phyloP scores from a whole-genome alignment of 352 stramenopile species.

The Phytophthora pistaciae region DNA sequence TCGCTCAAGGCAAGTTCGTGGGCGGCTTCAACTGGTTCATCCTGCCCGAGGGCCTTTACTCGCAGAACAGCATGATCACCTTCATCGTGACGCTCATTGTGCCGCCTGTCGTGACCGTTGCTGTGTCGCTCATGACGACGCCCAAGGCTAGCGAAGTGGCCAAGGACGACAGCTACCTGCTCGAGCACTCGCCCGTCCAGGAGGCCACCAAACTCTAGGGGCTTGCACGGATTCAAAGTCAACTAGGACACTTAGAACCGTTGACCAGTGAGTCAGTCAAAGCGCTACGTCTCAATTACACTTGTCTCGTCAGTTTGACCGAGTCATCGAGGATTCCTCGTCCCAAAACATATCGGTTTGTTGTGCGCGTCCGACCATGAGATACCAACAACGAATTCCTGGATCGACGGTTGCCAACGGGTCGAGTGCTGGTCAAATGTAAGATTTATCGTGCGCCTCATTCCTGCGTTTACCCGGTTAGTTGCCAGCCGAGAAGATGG shows the following conservation, averaged over 20 bases:
- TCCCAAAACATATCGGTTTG: background rate
- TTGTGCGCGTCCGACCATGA: background rate
- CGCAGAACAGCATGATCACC: constrained; percentile 70
- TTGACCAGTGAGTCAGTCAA: background rate
- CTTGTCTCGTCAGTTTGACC: background rate
- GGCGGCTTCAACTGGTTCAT: constrained; percentile 73
- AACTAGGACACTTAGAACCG: background rate
- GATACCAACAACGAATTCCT: background rate
- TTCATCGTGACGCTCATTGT: constrained; percentile 71
- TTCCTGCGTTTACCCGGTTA: background rate
- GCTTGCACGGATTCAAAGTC: background rate
- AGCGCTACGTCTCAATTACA: background rate
- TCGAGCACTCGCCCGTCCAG: constrained; percentile 21
- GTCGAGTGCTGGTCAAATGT: background rate
- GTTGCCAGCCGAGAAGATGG: background rate
- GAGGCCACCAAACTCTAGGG: constrained; percentile 2
- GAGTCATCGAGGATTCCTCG: background rate
- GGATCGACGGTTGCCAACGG: constrained; percentile 2
- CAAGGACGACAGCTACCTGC: constrained; percentile 24
- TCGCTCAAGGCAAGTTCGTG: constrained; percentile 61
- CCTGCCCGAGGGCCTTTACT: constrained; percentile 69
- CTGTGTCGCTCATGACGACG: constrained; percentile 50
- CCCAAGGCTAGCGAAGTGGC: constrained; percentile 23
- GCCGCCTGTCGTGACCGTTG: constrained; percentile 52
- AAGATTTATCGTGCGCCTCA: background rate